Conservation (phyloP, 371 early-diverging fungal genomes). For the Chytridium lagenaria region DNA sequence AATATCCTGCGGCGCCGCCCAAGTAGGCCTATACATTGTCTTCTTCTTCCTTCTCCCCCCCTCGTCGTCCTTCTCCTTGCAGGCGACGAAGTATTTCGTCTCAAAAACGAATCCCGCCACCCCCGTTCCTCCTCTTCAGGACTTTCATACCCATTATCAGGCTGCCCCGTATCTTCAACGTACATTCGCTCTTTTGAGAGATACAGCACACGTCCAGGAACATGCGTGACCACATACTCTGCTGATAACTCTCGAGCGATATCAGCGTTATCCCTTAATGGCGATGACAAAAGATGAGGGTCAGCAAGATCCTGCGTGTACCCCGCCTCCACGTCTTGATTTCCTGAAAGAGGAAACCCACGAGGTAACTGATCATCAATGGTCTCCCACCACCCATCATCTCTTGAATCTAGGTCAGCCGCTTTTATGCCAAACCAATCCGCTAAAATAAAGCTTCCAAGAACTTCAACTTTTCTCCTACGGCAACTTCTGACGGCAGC, state of each 20-base stretch:
- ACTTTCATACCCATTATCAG: conserved; percentile 3
- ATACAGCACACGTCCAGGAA: conserved; percentile 51
- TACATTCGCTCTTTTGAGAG: conserved; percentile 28
- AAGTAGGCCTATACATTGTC: conserved; percentile 37
- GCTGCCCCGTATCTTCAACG: not conserved
- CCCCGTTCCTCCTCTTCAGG: conserved; percentile 19
- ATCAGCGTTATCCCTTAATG: not conserved
- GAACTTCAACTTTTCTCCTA: conserved; percentile 40
- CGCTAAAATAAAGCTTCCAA: conserved; percentile 34
- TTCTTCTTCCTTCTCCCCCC: conserved; percentile 11
- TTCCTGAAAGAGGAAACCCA: not conserved
- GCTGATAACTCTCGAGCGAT: not conserved
- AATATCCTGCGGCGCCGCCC: conserved; percentile 40
- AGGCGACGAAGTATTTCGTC: conserved; percentile 2
- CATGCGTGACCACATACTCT: conserved; percentile 16
- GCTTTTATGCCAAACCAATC: conserved; percentile 24
- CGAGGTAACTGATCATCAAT: not conserved
- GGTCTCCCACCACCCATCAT: conserved; percentile 23
- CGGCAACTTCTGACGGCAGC: conserved; percentile 33
- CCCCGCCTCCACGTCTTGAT: conserved; percentile 8
- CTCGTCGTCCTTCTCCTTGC: not conserved
- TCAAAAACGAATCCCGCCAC: not conserved
- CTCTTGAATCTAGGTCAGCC: not conserved
- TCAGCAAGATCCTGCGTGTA: not conserved
- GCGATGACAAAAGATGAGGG: not conserved